Evolutionary conservation across 2,329 filamentous ascomycete genomes (phyloP), one percentile per base, ranked within the genome.

Genomic region (Exophiala xenobiotica): DNA sequence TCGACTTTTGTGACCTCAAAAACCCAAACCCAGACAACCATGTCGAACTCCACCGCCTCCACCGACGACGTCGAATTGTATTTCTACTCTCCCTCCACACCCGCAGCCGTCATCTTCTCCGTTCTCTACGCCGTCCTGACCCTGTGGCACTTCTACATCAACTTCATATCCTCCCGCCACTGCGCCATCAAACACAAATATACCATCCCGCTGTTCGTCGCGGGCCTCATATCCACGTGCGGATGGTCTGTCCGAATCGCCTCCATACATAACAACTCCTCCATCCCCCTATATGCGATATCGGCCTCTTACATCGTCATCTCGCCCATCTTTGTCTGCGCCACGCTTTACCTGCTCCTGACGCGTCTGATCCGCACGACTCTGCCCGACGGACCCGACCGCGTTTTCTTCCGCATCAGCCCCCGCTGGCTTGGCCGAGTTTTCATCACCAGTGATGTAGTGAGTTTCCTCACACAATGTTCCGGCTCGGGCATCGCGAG

Each of bases 341-440:
- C 76, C 0, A 75, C 73, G 1, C 74, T 78, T 49, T 79, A 79
- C 61, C 68, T 79, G 46, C 69, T 79, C 39, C 71, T 79, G 45
- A 74, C 72, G n/a, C 69, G 73, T 9, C 63, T 79, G 4, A 72
- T 77, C 47, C 62, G 68, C 8, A 61, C 64, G 8, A 68, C 70
- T 7, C 66, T 75, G 1, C 68, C 69, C 1, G 40, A 43, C 6
- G 37, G 33, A 8, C 49, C 56, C 0, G 54, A 61, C 0, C 71
- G 71, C 19, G 64, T 56, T 4, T 66, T 73, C 22, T 67, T 73
- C 37, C 65, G 63, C 4, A 66, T 75, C 18, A 64, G 63, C 2
- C 69, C 68, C 2, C 63, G 58, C 12, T 67, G 67, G 38, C 63
- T 79, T 2, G 77, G 76, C 1, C 67, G 68, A 2, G 67, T 75